These are phyloP conservation scores for Irpex sp. DNA, from an alignment of 1,284 basidiomycete genomes.

Conservation along the genomic window DNA sequence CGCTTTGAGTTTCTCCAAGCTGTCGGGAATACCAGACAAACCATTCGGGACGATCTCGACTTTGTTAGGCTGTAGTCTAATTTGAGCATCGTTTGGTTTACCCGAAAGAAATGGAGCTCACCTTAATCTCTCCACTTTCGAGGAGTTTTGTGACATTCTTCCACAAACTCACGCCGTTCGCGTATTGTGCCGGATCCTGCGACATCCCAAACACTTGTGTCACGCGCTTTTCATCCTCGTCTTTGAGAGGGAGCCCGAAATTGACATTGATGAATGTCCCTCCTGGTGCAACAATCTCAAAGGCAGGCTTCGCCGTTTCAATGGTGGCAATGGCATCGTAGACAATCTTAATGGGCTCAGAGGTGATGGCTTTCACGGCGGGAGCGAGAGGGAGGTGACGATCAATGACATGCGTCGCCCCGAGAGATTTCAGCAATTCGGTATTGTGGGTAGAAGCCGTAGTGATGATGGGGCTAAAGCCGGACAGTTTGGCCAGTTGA, in stretches of 20 bases:
- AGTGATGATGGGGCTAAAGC: slow-evolving; percentile 46
- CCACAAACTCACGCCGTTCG: neutral
- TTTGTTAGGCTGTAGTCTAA: slow-evolving; percentile 14
- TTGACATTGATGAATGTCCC: slow-evolving; percentile 9
- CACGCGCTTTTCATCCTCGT: slow-evolving; percentile 1
- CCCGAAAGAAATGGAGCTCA: neutral
- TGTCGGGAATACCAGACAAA: slow-evolving; percentile 39
- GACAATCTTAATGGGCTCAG: slow-evolving; percentile 7
- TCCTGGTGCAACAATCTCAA: slow-evolving; percentile 9
- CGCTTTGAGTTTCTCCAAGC: slow-evolving; percentile 34
- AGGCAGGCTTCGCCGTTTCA: slow-evolving; percentile 9
- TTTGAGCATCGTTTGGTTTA: neutral
- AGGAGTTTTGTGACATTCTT: neutral
- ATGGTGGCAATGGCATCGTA: slow-evolving; percentile 7
- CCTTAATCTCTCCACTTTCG: neutral
- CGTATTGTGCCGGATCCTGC: too few relatives aligned
- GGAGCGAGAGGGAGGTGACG: neutral
- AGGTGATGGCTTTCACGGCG: slow-evolving; percentile 8
- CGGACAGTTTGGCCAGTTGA: slow-evolving; percentile 45
- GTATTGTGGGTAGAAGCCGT: slow-evolving; percentile 42
- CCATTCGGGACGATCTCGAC: slow-evolving; percentile 44
- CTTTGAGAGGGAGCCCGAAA: neutral
- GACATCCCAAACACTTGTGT: neutral
- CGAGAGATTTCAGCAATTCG: slow-evolving; percentile 40
- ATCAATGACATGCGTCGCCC: slow-evolving; percentile 44